These are phyloP conservation scores for Paraphoma chrysanthemicola DNA, from an alignment of 2,329 filamentous ascomycete genomes.

Conservation along the genomic window DNA sequence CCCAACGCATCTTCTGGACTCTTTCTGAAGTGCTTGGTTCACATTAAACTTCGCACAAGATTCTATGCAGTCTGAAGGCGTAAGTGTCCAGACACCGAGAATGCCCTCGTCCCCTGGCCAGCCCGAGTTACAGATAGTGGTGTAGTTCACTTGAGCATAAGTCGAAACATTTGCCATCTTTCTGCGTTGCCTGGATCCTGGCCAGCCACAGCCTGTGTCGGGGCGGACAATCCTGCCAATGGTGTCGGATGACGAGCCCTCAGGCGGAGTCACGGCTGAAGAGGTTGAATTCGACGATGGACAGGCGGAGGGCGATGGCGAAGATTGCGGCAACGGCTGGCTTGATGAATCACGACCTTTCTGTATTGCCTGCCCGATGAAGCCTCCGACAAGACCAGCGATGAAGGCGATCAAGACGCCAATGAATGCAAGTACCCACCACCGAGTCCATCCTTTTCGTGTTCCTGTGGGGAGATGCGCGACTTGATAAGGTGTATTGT, in stretches of 20 bases:
- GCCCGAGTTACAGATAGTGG: slow-evolving; percentile 1
- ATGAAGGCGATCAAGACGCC: slow-evolving; percentile 7
- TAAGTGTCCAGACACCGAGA: not conserved
- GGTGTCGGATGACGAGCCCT: not conserved
- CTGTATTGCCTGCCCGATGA: slow-evolving; percentile 12
- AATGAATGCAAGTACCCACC: slow-evolving; percentile 2
- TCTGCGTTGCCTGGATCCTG: not conserved
- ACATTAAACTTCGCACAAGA: not conserved
- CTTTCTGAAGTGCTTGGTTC: not conserved
- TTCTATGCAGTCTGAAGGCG: not conserved
- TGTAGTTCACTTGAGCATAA: not conserved
- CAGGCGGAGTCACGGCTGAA: not conserved
- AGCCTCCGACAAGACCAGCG: slow-evolving; percentile 12
- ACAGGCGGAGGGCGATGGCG: not conserved
- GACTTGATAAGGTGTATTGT: not conserved
- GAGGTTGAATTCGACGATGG: not conserved
- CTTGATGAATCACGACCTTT: not conserved
- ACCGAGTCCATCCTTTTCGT: not conserved
- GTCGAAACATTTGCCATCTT: not conserved
- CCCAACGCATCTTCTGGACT: not conserved
- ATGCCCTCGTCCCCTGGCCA: not conserved
- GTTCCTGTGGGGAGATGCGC: not conserved
- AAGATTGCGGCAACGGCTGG: not conserved
- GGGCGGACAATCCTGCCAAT: not conserved
- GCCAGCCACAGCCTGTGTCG: not conserved